phyloP scores from a whole-genome alignment of 2,329 filamentous ascomycete species.

The Penicillium paneum region DNA sequence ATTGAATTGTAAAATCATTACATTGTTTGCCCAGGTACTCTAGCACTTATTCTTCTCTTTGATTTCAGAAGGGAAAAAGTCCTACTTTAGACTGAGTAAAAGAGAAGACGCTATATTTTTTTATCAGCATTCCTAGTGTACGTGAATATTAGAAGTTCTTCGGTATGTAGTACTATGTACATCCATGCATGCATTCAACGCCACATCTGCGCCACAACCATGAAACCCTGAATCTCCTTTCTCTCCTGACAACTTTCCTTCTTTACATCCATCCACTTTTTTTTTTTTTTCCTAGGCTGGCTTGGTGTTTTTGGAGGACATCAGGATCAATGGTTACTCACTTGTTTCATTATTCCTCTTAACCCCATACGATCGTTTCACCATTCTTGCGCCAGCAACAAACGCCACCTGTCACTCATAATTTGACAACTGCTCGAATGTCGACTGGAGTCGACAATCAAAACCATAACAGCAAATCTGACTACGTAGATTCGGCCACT shows the following conservation, averaged over 20 bases:
- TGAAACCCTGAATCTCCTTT: conserved; percentile 23
- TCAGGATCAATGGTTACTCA: conserved; percentile 29
- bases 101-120: not conserved
- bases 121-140: not conserved
- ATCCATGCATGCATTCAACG: conserved; percentile 13
- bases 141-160: not conserved
- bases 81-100: not conserved
- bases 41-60: not conserved
- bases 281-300: conserved; percentile 22
- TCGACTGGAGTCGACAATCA: conserved; percentile 54
- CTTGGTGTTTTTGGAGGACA: conserved; percentile 21
- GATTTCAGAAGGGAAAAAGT: not conserved
- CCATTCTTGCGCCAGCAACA: conserved; percentile 17
- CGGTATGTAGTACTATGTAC: not conserved
- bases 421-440: conserved; percentile 45
- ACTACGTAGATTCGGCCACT: conserved; percentile 49
- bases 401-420: conserved; percentile 21
- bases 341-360: conserved; percentile 5
- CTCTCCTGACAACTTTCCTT: conserved; percentile 16
- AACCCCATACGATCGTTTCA: conserved; percentile 26
- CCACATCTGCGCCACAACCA: conserved; percentile 26
- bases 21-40: not conserved
- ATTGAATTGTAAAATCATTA: not conserved
- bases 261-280: conserved; percentile 12
- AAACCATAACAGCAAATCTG: conserved; percentile 52